Conservation (phyloP, 2,329 filamentous ascomycete genomes). For the Diaporthe aspalathi region DNA sequence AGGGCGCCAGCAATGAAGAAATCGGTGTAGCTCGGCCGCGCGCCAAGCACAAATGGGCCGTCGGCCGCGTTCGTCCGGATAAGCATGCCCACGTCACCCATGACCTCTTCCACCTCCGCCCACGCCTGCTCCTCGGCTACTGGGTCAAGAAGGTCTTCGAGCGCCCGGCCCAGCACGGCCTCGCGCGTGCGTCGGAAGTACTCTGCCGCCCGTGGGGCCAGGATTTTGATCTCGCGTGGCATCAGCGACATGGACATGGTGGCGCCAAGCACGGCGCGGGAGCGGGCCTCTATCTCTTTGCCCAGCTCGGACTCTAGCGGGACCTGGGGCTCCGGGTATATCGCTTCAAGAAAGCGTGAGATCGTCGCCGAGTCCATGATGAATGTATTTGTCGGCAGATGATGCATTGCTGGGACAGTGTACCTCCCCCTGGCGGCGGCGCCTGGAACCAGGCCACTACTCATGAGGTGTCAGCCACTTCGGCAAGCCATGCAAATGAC, state of each 20-base stretch:
- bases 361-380: constrained; percentile 55
- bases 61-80: constrained; percentile 11
- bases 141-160: constrained; percentile 13
- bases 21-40: background rate
- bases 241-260: constrained; percentile 48
- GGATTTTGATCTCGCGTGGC: constrained; percentile 52
- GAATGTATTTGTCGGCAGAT: constrained; percentile 52
- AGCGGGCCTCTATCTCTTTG: background rate
- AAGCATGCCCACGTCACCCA: background rate
- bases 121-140: background rate
- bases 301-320: constrained; percentile 25
- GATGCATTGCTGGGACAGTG: constrained; percentile 56
- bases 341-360: constrained; percentile 53
- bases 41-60: background rate
- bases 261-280: constrained; percentile 41
- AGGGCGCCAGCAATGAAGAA: background rate
- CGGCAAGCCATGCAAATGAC: too few species aligned
- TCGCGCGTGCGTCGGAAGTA: constrained; percentile 55
- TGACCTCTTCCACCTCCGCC: background rate
- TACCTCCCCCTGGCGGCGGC: constrained; percentile 44
- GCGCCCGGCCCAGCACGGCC: background rate
- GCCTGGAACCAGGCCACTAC: background rate
- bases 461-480: background rate
- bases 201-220: constrained; percentile 50
- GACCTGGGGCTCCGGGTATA: constrained; percentile 51